Base-by-base conservation (phyloP, 495 filamentous ascomycete genomes). In the Penicillium lividum region DNA sequence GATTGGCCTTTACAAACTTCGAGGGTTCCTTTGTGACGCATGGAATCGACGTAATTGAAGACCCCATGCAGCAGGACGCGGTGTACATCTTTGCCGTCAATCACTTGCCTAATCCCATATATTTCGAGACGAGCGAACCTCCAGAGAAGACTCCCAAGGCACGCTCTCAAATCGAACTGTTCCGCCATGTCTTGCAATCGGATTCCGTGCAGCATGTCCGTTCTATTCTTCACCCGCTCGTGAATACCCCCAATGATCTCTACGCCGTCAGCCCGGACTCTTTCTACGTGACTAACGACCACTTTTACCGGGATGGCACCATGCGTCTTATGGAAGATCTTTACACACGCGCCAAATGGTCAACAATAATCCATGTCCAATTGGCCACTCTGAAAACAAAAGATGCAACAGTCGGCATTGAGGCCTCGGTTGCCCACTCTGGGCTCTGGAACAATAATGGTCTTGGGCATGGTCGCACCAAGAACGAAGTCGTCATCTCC, bases 51-150 rank as follows among this genome's bases (percentile, higher is more conserved):
- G 74, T 88, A 5, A 76, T 84, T 40, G 67, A 63, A 0, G 78
- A 84, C 30, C 76, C 73, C 0, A 64, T 73, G 9, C 63, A 72
- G 22, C 54, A 68, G 2, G 56, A 67, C 28, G 77, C 82, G 0
- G 80, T 86, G 8, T 87, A 85, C 66, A 82, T 87, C 59, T 83
- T 81, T 54, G 84, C 79, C 7, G 66, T 87, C 46, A 88, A 88
- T 57, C 84, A 88, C 46, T 53, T 79, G 18, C 70, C 80, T 0
- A 82, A 84, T 54, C 73, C 74, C 0, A 68, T 67, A 3, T 76
- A 72, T 66, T 54, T 47, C 48, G 47, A 60, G 22, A 49, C 51
- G 8, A 34, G 9, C 10, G 30, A 25, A 29, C 46, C 57, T 33
- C 18, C 54, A 11, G 52, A 67, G 16, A 50, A 61, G 0, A 57